Conservation (phyloP, 352 stramenopile genomes). For the Pythium vanterpoolii region DNA sequence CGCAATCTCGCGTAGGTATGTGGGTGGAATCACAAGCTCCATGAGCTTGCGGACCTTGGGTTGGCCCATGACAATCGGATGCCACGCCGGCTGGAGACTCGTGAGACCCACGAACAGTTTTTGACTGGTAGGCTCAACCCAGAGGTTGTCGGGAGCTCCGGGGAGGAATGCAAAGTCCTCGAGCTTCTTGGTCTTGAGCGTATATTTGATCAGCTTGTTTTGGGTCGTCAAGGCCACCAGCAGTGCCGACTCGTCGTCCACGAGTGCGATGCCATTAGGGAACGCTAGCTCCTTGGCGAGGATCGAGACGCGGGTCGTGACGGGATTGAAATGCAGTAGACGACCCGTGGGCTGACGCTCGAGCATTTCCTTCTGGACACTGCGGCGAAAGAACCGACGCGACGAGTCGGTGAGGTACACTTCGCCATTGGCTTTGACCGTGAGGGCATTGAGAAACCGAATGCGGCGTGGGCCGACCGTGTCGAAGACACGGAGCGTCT, state of each 20-base stretch:
- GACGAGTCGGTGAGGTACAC: constrained; percentile 64
- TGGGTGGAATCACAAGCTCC: constrained; percentile 40
- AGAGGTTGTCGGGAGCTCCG: constrained; percentile 50
- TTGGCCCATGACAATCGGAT: constrained; percentile 25
- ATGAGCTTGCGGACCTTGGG: constrained; percentile 58
- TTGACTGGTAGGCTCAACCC: constrained; percentile 27
- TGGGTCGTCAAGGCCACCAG: constrained; percentile 48
- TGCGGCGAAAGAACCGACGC: constrained; percentile 41
- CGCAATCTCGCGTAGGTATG: constrained; percentile 30
- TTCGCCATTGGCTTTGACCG: constrained; percentile 35
- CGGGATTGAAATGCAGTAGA: constrained; percentile 47
- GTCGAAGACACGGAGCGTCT: constrained; percentile 53
- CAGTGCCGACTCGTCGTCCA: constrained; percentile 33
- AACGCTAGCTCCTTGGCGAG: constrained; percentile 34
- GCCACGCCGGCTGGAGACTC: constrained; percentile 26
- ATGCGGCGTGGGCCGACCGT: constrained; percentile 32
- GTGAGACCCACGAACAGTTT: constrained; percentile 44
- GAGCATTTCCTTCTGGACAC: constrained; percentile 44
- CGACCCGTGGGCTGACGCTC: constrained; percentile 42
- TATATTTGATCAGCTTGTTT: constrained; percentile 58
- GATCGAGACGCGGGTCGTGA: constrained; percentile 25
- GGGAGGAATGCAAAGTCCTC: constrained; percentile 62
- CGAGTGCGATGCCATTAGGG: constrained; percentile 45
- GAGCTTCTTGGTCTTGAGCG: constrained; percentile 35
- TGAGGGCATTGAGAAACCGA: constrained; percentile 51